Conservation (phyloP, 306 rosid species). For the Ochetophila trinervis region DNA sequence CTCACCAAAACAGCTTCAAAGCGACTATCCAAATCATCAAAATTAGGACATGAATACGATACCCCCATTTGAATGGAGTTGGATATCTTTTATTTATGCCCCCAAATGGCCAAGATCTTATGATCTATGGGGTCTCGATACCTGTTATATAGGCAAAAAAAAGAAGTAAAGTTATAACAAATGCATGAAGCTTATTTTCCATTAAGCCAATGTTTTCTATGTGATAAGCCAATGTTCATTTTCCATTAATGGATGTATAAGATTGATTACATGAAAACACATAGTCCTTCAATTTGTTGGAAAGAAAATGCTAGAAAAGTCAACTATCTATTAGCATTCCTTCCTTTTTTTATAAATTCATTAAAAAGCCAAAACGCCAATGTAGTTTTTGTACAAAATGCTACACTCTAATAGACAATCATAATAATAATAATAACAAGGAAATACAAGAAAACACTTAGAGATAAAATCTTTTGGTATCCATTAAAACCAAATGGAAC, state of each 20-base stretch:
- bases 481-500: not conserved
- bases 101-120: conserved; percentile 24
- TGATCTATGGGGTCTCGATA: conserved; percentile 19
- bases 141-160: conserved; percentile 20
- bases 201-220: too few species aligned
- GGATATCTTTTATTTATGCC: not conserved
- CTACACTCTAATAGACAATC: too few species aligned
- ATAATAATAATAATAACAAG: too few species aligned
- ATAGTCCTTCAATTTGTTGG: too few species aligned
- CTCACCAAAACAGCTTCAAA: conserved; percentile 35
- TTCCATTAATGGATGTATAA: conserved; percentile 1
- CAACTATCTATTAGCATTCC: not conserved
- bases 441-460: not conserved
- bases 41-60: conserved; percentile 29
- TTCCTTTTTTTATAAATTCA: not conserved
- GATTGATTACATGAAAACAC: conserved; percentile 1
- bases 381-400: not conserved
- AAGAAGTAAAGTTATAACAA: not conserved
- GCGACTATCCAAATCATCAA: conserved; percentile 35
- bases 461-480: not conserved
- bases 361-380: conserved; percentile 2
- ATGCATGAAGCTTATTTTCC: conserved; percentile 1
- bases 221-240: not conserved
- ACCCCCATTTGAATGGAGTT: conserved; percentile 31
- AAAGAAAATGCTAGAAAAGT: too few species aligned